These are phyloP conservation scores for Phytophthora pistaciae DNA, from an alignment of 352 stramenopile genomes.

Conservation along the genomic window DNA sequence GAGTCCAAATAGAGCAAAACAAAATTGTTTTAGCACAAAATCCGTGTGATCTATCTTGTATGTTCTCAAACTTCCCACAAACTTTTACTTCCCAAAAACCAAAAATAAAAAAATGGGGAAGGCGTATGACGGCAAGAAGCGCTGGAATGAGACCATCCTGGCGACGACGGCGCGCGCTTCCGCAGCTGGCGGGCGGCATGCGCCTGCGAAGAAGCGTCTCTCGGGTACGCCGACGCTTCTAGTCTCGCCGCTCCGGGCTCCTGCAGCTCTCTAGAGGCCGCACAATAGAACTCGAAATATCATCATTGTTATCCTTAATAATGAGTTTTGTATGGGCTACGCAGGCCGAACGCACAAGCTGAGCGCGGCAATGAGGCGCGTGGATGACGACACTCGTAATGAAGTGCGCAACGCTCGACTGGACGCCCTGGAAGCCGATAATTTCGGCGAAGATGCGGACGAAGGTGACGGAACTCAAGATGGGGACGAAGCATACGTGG, in stretches of 20 bases:
- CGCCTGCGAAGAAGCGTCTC: conserved; percentile 60
- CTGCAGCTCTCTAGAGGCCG: conserved; percentile 7
- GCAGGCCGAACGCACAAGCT: conserved; percentile 78
- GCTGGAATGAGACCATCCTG: conserved; percentile 86
- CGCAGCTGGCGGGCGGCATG: conserved; percentile 14
- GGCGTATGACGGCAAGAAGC: conserved; percentile 84
- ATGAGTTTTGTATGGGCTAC: conserved; percentile 14
- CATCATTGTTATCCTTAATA: conserved; percentile 1
- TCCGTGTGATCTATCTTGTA: conserved; percentile 13
- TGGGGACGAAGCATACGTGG: conserved; percentile 70
- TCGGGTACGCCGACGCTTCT: conserved; percentile 46
- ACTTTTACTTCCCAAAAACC: background rate
- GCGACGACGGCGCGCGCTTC: conserved; percentile 45
- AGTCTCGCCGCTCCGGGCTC: conserved; percentile 5
- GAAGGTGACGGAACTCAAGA: conserved; percentile 55
- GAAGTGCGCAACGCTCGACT: conserved; percentile 88
- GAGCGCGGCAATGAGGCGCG: conserved; percentile 84
- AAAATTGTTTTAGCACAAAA: background rate
- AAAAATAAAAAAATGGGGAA: conserved; percentile 62
- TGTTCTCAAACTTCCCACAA: background rate
- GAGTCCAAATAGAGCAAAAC: conserved; percentile 36
- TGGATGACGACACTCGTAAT: conserved; percentile 85
- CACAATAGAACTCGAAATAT: background rate
- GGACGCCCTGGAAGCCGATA: conserved; percentile 91
- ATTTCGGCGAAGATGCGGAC: conserved; percentile 80